Conservation (phyloP, 176 grass and related monocot species). For the Hsuehochloa calcarea region DNA sequence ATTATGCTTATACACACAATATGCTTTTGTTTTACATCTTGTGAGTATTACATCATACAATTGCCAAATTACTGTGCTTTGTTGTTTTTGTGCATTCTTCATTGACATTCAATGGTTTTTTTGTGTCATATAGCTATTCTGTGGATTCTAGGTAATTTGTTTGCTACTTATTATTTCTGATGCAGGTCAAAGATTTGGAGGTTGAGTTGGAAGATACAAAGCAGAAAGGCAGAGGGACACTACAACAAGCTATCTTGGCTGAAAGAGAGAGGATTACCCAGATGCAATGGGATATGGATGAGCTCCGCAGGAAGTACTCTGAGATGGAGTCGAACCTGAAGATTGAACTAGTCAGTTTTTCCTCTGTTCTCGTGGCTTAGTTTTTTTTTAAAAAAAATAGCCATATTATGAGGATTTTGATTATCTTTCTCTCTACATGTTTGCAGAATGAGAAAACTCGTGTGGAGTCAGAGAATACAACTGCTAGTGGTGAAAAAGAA, state of each 20-base stretch:
- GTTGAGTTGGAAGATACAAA: constrained; percentile 91
- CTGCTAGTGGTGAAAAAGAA: constrained; percentile 65
- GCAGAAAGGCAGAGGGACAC: constrained; percentile 80
- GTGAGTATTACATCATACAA: neutral
- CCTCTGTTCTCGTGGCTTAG: neutral
- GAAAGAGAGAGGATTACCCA: constrained; percentile 93
- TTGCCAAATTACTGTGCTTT: neutral
- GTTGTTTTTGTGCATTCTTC: constrained; percentile 17
- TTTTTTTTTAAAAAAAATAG: constrained; percentile 1
- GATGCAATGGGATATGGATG: constrained; percentile 99
- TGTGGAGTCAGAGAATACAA: constrained; percentile 62
- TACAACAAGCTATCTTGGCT: constrained; percentile 77
- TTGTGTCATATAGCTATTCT: neutral
- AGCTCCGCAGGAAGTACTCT: constrained; percentile 79
- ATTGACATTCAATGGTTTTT: neutral
- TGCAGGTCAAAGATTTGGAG: constrained; percentile 98
- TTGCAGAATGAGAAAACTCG: constrained; percentile 74
- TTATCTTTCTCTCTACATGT: neutral
- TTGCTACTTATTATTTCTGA: constrained; percentile 29
- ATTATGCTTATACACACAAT: constrained; percentile 10
- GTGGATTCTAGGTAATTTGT: neutral
- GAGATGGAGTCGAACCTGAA: constrained; percentile 83
- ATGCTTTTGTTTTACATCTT: neutral
- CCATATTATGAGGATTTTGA: constrained; percentile 18
- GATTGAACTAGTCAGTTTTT: constrained; percentile 59